Percentiles rank a stretch among this genome's conserved stretches.
phyloP scores from a whole-genome alignment of 805 yeast genomes.

The Saccharomyces cerevisiae region DNA sequence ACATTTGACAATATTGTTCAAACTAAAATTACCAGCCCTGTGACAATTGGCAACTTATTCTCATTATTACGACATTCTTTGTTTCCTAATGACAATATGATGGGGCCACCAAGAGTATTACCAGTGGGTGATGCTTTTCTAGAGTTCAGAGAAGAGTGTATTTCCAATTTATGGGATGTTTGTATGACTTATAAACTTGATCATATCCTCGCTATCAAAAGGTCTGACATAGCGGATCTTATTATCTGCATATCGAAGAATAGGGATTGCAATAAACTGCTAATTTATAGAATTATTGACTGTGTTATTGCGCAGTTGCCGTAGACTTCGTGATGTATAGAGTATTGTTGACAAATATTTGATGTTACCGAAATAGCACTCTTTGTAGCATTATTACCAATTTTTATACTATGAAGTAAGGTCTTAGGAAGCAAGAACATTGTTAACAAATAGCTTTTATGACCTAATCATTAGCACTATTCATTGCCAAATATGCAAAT shows the following conservation, averaged over 20 bases:
- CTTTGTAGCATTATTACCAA: too few relatives aligned
- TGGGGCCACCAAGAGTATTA: slow-evolving; percentile 41
- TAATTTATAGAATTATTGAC: slow-evolving; percentile 38
- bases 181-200: slow-evolving; percentile 12
- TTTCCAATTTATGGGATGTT: slow-evolving; percentile 20
- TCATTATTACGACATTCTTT: slow-evolving; percentile 28
- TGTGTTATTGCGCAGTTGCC: slow-evolving; percentile 33
- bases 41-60: slow-evolving; percentile 16
- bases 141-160: slow-evolving; percentile 23
- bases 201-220: slow-evolving; percentile 14
- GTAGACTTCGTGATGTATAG: neutral
- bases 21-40: slow-evolving; percentile 13
- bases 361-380: too few relatives aligned
- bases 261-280: slow-evolving; percentile 36
- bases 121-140: slow-evolving; percentile 36
- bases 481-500: neutral
- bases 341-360: too few relatives aligned
- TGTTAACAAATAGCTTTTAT: neutral
- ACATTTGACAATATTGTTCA: slow-evolving; percentile 3
- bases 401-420: too few relatives aligned
- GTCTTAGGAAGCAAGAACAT: too few relatives aligned
- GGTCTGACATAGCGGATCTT: slow-evolving; percentile 17
- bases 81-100: slow-evolving; percentile 42
- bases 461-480: neutral
- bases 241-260: slow-evolving; percentile 32